A percentile compares a stretch with the other conserved stretches of the same genome.
Conservation (phyloP, 2,329 filamentous ascomycete genomes). For the Diaporthe citri region DNA sequence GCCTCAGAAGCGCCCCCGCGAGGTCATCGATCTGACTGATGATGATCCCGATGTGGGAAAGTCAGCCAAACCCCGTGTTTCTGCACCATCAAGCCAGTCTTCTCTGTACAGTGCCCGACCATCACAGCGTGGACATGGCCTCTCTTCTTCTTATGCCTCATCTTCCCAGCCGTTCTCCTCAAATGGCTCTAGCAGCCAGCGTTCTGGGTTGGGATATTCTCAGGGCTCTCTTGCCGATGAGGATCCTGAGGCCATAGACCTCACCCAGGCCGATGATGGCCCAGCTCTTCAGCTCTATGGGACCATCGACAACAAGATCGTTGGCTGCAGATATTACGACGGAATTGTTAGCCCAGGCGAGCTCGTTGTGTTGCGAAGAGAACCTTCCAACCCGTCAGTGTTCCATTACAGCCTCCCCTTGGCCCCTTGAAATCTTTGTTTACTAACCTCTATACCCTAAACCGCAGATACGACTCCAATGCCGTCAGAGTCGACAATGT, state of each 20-base stretch:
- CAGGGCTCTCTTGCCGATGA: constrained; percentile 43
- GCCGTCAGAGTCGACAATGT: constrained; percentile 86
- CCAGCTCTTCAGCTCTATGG: constrained; percentile 62
- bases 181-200: neutral
- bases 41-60: constrained; percentile 46
- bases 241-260: constrained; percentile 57
- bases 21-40: constrained; percentile 57
- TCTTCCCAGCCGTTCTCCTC: constrained; percentile 11
- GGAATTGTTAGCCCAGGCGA: constrained; percentile 71
- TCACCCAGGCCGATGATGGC: constrained; percentile 59
- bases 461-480: constrained; percentile 72
- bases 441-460: neutral
- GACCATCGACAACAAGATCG: constrained; percentile 65
- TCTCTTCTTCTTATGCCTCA: neutral
- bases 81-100: constrained; percentile 42
- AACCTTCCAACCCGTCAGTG: constrained; percentile 66
- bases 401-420: constrained; percentile 38
- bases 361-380: constrained; percentile 68
- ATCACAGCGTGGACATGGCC: neutral
- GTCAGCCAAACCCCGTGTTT: constrained; percentile 41
- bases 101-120: neutral
- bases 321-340: constrained; percentile 70
- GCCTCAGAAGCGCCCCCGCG: constrained; percentile 52
- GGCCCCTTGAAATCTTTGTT: neutral
- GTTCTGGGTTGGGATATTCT: constrained; percentile 4